Percentiles rank a stretch among this genome's conserved stretches.
Conservation (phyloP, 371 early-diverging fungal genomes). For the Mucor plumbeus region DNA sequence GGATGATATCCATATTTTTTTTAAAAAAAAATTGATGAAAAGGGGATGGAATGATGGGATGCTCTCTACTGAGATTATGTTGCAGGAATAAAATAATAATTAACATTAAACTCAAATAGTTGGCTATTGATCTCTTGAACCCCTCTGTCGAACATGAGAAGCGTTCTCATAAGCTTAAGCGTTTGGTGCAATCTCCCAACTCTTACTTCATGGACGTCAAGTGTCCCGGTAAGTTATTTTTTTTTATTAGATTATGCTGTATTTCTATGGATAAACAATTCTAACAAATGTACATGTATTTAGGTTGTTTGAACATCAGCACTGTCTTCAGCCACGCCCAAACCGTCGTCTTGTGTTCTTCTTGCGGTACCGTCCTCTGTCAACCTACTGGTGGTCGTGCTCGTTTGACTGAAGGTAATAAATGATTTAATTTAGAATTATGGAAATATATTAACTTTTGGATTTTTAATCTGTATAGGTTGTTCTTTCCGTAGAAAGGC, state of each 20-base stretch:
- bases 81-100: not conserved
- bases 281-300: not conserved
- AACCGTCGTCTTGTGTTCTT: conserved; percentile 95
- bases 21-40: too few species aligned
- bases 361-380: conserved; percentile 95
- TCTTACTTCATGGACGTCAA: conserved; percentile 99
- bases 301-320: conserved; percentile 96
- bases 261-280: not conserved
- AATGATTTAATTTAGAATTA: not conserved
- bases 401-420: conserved; percentile 85
- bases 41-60: not conserved
- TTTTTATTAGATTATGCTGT: not conserved
- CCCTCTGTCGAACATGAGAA: conserved; percentile 94
- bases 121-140: conserved; percentile 98
- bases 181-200: conserved; percentile 98
- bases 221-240: conserved; percentile 81
- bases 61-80: not conserved
- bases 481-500: conserved; percentile 57
- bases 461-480: conserved; percentile 42
- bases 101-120: conserved; percentile 55
- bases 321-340: conserved; percentile 99
- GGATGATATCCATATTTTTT: not conserved
- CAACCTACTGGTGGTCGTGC: conserved; percentile 99
- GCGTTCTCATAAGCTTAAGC: conserved; percentile 98
- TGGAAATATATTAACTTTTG: too few species aligned